Conservation (phyloP, 495 filamentous ascomycete species). For the Neurospora discreta region DNA sequence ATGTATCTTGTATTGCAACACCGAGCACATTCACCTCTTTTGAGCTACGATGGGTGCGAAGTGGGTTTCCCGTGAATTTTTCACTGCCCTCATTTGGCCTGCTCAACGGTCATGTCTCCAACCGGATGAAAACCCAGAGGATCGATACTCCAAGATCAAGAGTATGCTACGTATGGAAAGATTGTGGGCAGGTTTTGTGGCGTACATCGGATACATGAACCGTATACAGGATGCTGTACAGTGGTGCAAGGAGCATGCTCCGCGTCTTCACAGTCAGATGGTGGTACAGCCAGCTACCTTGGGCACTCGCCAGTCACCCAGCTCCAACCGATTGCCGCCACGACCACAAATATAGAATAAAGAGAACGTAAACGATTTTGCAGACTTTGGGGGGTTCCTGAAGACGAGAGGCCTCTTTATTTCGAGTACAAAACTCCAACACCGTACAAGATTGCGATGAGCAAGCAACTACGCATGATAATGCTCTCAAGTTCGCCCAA, state of each 20-base stretch:
- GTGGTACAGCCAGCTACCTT: neutral
- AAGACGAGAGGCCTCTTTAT: neutral
- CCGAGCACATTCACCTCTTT: neutral
- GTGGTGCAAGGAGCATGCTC: neutral
- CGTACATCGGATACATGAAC: neutral
- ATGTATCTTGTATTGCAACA: neutral
- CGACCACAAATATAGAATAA: neutral
- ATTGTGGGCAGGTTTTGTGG: neutral
- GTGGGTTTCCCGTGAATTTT: neutral
- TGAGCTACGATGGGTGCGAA: neutral
- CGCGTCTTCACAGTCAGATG: neutral
- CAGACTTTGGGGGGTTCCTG: neutral
- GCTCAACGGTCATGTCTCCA: neutral
- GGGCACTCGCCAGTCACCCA: neutral
- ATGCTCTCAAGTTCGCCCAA: neutral
- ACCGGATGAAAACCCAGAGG: too few relatives aligned
- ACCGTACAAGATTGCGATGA: neutral
- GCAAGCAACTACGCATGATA: neutral
- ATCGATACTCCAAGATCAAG: neutral
- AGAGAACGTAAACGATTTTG: neutral
- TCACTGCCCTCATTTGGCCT: neutral
- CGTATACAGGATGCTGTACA: neutral
- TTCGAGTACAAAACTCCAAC: neutral
- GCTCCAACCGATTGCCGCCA: neutral
- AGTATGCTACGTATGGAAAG: neutral